Evolutionary conservation across 2,329 filamentous ascomycete species (phyloP), one percentile per base, ranked within the genome.

Genomic region (Graphilbum fragrans): DNA sequence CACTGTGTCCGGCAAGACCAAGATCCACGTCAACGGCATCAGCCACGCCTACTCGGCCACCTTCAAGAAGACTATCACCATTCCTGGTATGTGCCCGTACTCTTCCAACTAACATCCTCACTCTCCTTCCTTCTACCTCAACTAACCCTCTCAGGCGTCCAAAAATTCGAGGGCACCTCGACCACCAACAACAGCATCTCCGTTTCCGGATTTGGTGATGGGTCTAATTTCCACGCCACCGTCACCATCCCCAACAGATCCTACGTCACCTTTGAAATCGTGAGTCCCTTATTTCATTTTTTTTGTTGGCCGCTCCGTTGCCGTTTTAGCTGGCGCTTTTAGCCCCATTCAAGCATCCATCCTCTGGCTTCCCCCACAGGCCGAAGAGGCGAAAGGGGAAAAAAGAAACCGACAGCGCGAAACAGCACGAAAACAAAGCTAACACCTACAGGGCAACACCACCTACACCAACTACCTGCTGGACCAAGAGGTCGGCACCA

Each of bases 211-310:
- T 53, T 64, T 41, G 47, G 53, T 10, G 61, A 68, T 41, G 67
- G 64, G 47, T 66, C 69, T 53, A 84, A 82, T 61, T 79, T 84
- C 59, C 60, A 67, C 39, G 78, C 69, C 49, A 69, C 62, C 14
- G 68, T 70, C 43, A 62, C 63, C 43, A 77, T 84, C 39, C 77
- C 75, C 49, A 85, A 84, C 56, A 68, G 66, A 7, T 80, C 78
- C 2, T 59, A 73, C 39, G 67, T 80, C 53, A 74, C 69, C n/a
- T 65, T 84, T 40, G 70, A 80, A 27, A 70, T 84, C 51, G 74
- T 77, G 61, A 60, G 70, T 63, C 25, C n/a, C n/a, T n/a, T n/a
- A 16, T 37, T 23, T n/a, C 19, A 21, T 3, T 14, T 42, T 33
- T 34, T 18, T n/a, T n/a, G 8, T 18, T 14, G 29, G 11, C 33